Base-by-base conservation (phyloP, 768 basidiomycete genomes). In the Pisolithus tinctorius region DNA sequence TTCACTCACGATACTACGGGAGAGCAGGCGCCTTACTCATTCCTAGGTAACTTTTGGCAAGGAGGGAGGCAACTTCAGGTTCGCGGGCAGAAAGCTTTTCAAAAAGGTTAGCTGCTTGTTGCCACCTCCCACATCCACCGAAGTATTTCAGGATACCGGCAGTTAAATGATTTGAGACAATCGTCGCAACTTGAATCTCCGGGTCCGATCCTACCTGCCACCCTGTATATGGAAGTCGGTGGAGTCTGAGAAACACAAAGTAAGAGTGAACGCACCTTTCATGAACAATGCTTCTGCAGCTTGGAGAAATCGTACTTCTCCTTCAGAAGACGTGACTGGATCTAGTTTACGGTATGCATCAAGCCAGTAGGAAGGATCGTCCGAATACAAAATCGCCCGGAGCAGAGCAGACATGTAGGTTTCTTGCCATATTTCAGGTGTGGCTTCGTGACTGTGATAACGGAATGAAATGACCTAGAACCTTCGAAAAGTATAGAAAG, bases 181-280 rank as follows among this genome's bases (percentile, higher is more conserved):
- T 77, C 3, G 93, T 95, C 1, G 96, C 96, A 13, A 99, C 95
- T 64, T 99, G 96, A 23, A 98, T 95, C 69, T 99, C 96, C 0
- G 96, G 96, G 57, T 98, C 96, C 0, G 93, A 96, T 2, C 95
- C 96, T 7, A 98, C 88, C 63, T 96, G 94, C 96, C 96, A 98
- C 31, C 95, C 93, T 94, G 57, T 9, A 5, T 13, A 27, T n/a
- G 29, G 11, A 10, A 30, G 59, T 38, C 59, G 43, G 14, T 27
- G 17, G 25, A 36, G 14, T 34, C 23, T 40, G 27, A 37, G 39
- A 27, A 17, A 30, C 7, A 38, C 30, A n/a, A 46, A 36, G 11
- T 30, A 29, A 9, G n/a, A n/a, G 9, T 29, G 4, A 17, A 46
- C 44, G 14, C 25, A 83, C 93, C 93, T 69, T 95, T 93, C 63